Percentiles rank a stretch among this genome's conserved stretches.
These are phyloP conservation scores for Aspergillus pseudotamarii DNA, from an alignment of 2,329 filamentous ascomycete species.

Conservation along the genomic window DNA sequence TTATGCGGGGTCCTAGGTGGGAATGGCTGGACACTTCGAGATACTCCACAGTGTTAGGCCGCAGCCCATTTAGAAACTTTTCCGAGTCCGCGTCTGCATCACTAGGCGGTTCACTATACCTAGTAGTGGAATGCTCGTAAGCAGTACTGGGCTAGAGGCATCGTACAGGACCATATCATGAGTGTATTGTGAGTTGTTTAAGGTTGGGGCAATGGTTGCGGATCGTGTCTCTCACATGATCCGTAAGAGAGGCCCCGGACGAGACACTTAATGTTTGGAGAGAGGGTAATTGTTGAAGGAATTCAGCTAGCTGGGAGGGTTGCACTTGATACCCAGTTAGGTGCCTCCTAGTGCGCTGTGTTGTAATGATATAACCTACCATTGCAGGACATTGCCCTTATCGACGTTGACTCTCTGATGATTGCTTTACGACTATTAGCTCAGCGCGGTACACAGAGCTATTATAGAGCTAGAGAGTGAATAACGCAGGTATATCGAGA, in stretches of 20 bases:
- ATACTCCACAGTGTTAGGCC: conserved; percentile 58
- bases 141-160: background rate
- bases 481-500: background rate
- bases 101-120: conserved; percentile 29
- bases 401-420: conserved; percentile 51
- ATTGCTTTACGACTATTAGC: conserved; percentile 39
- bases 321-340: conserved; percentile 43
- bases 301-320: conserved; percentile 56
- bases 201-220: conserved; percentile 63
- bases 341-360: background rate
- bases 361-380: conserved; percentile 33
- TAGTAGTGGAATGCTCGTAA: conserved; percentile 30
- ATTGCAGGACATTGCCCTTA: conserved; percentile 62
- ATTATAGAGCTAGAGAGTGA: background rate
- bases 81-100: conserved; percentile 62
- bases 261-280: conserved; percentile 63
- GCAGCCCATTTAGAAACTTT: conserved; percentile 60
- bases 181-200: conserved; percentile 61
- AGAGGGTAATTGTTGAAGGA: conserved; percentile 61
- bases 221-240: conserved; percentile 58
- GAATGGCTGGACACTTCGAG: conserved; percentile 63
- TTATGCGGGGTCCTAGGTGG: conserved; percentile 57
- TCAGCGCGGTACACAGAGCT: background rate
- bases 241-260: conserved; percentile 62
- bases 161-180: conserved; percentile 39